Conservation (phyloP, 495 filamentous ascomycete species). For the Penicillium malachiteum region DNA sequence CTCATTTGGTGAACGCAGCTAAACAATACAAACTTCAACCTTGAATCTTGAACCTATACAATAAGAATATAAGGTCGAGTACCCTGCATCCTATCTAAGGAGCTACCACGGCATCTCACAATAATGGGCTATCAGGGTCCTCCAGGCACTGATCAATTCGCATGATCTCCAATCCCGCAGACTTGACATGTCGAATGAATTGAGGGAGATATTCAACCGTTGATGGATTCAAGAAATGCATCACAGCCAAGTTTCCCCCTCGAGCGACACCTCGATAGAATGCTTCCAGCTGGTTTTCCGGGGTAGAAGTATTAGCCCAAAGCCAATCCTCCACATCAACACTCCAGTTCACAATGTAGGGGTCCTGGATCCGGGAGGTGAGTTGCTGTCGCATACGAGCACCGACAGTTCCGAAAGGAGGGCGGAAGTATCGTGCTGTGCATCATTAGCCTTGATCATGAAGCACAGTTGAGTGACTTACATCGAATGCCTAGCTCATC, state of each 20-base stretch:
- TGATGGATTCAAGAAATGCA: conserved; percentile 71
- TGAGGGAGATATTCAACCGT: conserved; percentile 67
- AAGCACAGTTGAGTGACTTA: conserved; percentile 11
- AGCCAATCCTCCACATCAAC: conserved; percentile 80
- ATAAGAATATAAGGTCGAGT: conserved; percentile 1
- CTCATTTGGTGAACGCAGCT: not conserved
- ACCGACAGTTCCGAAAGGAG: conserved; percentile 73
- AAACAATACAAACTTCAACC: not conserved
- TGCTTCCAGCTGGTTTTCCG: conserved; percentile 72
- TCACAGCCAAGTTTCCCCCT: conserved; percentile 72
- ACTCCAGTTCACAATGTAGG: conserved; percentile 69
- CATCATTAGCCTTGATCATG: not conserved
- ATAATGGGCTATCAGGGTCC: conserved; percentile 64
- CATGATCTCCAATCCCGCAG: conserved; percentile 67
- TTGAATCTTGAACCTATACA: not conserved
- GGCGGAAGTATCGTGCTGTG: conserved; percentile 65
- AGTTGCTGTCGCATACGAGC: conserved; percentile 68
- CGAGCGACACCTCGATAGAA: conserved; percentile 64
- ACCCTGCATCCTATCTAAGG: not conserved
- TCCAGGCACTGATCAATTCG: conserved; percentile 76
- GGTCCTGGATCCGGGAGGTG: conserved; percentile 47
- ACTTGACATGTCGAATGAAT: conserved; percentile 69
- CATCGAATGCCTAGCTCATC: conserved; percentile 49
- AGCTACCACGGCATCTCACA: conserved; percentile 24
- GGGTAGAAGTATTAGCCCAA: conserved; percentile 64